phyloP scores from a whole-genome alignment of 371 early-diverging fungal genomes.

The Mucor velutinosus region DNA sequence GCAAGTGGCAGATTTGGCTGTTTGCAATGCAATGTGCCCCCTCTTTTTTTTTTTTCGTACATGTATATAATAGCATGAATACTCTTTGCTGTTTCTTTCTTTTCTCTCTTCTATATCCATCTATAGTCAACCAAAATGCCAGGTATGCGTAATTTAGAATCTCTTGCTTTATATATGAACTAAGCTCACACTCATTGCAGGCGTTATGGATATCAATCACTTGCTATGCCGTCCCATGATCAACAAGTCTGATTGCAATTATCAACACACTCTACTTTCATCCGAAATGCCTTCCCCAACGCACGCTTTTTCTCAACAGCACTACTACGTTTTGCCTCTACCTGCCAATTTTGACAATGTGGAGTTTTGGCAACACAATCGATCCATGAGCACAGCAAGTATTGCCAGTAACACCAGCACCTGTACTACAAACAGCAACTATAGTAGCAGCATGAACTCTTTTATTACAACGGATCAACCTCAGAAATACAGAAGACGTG shows the following conservation, averaged over 20 bases:
- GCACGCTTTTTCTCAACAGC: neutral
- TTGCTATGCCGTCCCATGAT: constrained; percentile 32
- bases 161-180: neutral
- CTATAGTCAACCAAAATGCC: neutral
- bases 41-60: constrained; percentile 11
- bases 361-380: constrained; percentile 18
- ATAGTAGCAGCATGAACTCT: neutral
- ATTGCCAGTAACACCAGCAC: neutral
- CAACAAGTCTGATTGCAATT: neutral
- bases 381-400: constrained; percentile 10
- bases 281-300: neutral
- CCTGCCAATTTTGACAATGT: neutral
- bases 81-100: neutral
- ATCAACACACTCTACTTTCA: neutral
- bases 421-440: constrained; percentile 3
- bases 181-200: constrained; percentile 3
- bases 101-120: neutral
- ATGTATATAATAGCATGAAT: neutral
- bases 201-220: constrained; percentile 38
- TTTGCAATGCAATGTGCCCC: neutral
- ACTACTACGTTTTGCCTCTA: neutral
- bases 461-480: neutral
- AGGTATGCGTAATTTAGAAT: neutral
- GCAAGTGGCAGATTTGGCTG: neutral
- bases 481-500: constrained; percentile 6